Percentiles rank a stretch among this genome's conserved stretches.
phyloP scores from a whole-genome alignment of 257 asterid species.

The Nicotiana undulata region DNA sequence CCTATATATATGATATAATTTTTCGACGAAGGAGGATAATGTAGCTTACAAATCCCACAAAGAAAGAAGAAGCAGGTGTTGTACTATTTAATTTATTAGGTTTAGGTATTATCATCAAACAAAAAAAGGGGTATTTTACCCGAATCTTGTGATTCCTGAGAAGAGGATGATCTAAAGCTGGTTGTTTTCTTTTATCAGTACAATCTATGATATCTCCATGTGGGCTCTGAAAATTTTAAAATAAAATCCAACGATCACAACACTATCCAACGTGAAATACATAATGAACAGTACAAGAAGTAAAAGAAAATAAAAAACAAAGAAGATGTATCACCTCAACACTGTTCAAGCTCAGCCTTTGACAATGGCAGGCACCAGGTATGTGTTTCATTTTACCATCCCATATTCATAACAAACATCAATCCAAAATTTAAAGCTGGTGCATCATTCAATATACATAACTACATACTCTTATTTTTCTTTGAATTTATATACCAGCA shows the following conservation, averaged over 20 bases:
- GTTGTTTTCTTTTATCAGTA: slow-evolving; percentile 77
- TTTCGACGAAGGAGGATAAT: too few species aligned
- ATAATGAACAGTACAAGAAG: too few species aligned
- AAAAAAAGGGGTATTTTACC: slow-evolving; percentile 25
- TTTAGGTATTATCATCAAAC: too few species aligned
- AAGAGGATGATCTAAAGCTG: slow-evolving; percentile 95
- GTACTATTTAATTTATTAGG: neutral
- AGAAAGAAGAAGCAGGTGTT: neutral
- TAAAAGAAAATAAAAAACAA: neutral
- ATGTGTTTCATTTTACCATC: neutral
- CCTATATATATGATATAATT: too few species aligned
- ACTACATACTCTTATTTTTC: too few species aligned
- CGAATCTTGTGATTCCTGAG: slow-evolving; percentile 92
- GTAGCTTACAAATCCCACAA: neutral
- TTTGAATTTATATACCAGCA: too few species aligned
- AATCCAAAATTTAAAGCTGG: neutral
- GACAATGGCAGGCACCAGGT: slow-evolving; percentile 36
- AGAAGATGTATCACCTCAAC: neutral
- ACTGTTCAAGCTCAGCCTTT: slow-evolving; percentile 26
- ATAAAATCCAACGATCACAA: neutral
- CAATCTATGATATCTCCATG: slow-evolving; percentile 98
- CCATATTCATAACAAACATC: neutral
- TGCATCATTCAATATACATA: neutral
- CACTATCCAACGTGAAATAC: too few species aligned
- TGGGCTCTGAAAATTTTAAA: slow-evolving; percentile 57